phyloP scores from a whole-genome alignment of 2,329 filamentous ascomycete genomes.

The Gremmenia infestans region DNA sequence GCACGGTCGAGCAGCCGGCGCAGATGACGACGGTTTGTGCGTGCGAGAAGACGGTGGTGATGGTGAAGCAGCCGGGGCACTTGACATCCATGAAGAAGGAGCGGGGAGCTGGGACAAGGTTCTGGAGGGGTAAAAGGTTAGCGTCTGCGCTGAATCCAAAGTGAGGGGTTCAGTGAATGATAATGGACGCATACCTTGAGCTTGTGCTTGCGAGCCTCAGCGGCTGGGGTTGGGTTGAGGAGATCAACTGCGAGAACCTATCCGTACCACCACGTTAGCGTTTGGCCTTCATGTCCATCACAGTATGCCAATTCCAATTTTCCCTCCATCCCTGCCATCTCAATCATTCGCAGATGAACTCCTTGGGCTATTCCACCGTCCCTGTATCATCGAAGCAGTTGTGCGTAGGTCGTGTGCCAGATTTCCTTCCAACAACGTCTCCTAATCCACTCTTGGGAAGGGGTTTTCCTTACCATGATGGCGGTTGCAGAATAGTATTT shows the following conservation, averaged over 20 bases:
- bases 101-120: constrained; percentile 89
- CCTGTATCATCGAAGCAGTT: constrained; percentile 2
- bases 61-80: constrained; percentile 99
- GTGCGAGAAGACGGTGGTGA: constrained; percentile 99
- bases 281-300: constrained; percentile 27
- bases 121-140: constrained; percentile 45
- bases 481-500: constrained; percentile 44
- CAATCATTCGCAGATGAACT: not conserved
- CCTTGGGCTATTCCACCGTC: constrained; percentile 3
- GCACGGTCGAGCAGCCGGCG: constrained; percentile 98
- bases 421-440: constrained; percentile 18
- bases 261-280: constrained; percentile 43
- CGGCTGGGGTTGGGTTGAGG: constrained; percentile 95
- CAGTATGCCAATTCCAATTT: constrained; percentile 16
- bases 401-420: constrained; percentile 28
- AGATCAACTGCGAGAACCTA: constrained; percentile 99
- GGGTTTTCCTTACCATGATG: constrained; percentile 62
- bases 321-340: constrained; percentile 4
- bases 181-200: constrained; percentile 73
- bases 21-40: constrained; percentile 99
- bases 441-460: constrained; percentile 12
- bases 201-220: constrained; percentile 99
- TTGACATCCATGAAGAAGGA: constrained; percentile 99
- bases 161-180: not conserved
- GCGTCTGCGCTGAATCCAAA: not conserved